Conservation (phyloP, 495 filamentous ascomycete species). For the Penicillium pancosmium region DNA sequence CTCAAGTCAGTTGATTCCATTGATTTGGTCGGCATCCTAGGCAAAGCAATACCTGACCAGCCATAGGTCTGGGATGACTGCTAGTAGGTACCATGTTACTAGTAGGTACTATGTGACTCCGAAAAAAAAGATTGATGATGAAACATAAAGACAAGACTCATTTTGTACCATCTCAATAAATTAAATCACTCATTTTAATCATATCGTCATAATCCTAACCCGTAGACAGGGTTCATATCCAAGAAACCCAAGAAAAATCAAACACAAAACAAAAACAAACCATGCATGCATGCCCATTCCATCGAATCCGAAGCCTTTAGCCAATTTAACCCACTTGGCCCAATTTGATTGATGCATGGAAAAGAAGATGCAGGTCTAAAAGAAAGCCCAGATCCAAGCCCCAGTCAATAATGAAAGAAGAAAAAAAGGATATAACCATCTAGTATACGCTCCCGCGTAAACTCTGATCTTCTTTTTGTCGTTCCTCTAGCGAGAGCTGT, state of each 20-base stretch:
- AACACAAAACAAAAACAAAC: neutral
- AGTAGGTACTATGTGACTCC: too few species aligned
- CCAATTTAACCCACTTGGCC: neutral
- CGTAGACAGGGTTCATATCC: neutral
- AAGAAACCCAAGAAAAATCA: neutral
- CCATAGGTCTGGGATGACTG: too few species aligned
- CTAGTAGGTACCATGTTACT: too few species aligned
- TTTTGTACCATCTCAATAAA: neutral
- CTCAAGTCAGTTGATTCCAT: too few species aligned
- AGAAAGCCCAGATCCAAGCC: neutral
- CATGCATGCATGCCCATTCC: neutral
- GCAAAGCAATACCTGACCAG: too few species aligned
- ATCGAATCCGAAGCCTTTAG: neutral
- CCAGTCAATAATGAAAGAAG: neutral
- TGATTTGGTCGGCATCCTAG: too few species aligned
- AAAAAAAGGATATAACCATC: neutral
- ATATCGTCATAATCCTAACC: constrained; percentile 4
- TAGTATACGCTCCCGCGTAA: constrained; percentile 44
- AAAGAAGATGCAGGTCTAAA: neutral
- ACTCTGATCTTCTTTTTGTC: constrained; percentile 39
- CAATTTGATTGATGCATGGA: neutral
- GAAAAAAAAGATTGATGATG: neutral
- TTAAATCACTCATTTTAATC: neutral
- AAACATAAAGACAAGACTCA: neutral
- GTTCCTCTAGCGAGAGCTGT: constrained; percentile 27